phyloP scores from a whole-genome alignment of 2,329 filamentous ascomycete species.

The Neonectria sp. region DNA sequence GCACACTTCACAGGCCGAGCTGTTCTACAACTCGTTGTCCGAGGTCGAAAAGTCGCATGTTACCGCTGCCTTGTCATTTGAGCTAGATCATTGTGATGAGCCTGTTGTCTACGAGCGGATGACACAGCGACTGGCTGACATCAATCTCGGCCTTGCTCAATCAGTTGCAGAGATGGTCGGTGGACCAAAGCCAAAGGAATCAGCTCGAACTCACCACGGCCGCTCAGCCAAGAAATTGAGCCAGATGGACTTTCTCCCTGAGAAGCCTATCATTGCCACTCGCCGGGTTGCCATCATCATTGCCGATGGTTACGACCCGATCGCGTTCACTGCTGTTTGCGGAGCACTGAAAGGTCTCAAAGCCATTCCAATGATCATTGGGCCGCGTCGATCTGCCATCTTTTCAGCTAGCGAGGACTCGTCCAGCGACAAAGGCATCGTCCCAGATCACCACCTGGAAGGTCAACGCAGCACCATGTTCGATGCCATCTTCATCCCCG shows the following conservation, averaged over 20 bases:
- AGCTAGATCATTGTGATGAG: slow-evolving; percentile 88
- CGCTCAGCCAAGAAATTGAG: slow-evolving; percentile 77
- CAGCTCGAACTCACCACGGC: slow-evolving; percentile 73
- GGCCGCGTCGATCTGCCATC: slow-evolving; percentile 75
- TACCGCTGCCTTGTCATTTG: slow-evolving; percentile 80
- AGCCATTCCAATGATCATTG: slow-evolving; percentile 82
- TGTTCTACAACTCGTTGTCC: slow-evolving; percentile 86
- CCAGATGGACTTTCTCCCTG: slow-evolving; percentile 77
- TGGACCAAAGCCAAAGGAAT: slow-evolving; percentile 69
- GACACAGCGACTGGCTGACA: slow-evolving; percentile 77
- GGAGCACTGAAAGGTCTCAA: slow-evolving; percentile 72
- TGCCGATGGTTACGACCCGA: slow-evolving; percentile 81
- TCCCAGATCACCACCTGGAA: slow-evolving; percentile 84
- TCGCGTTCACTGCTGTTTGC: slow-evolving; percentile 76
- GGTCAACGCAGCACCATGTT: slow-evolving; percentile 87
- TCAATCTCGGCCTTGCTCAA: slow-evolving; percentile 79
- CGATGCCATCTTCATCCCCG: slow-evolving; percentile 83
- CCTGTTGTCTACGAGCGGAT: slow-evolving; percentile 81
- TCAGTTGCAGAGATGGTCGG: slow-evolving; percentile 80
- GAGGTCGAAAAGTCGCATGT: slow-evolving; percentile 79
- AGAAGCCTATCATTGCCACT: slow-evolving; percentile 76
- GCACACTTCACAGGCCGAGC: slow-evolving; percentile 82
- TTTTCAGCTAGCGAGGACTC: slow-evolving; percentile 72
- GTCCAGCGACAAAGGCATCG: slow-evolving; percentile 66
- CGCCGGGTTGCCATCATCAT: slow-evolving; percentile 80